These are phyloP conservation scores for Naganishia sp. DNA, from an alignment of 1,284 basidiomycete species.

Conservation along the genomic window DNA sequence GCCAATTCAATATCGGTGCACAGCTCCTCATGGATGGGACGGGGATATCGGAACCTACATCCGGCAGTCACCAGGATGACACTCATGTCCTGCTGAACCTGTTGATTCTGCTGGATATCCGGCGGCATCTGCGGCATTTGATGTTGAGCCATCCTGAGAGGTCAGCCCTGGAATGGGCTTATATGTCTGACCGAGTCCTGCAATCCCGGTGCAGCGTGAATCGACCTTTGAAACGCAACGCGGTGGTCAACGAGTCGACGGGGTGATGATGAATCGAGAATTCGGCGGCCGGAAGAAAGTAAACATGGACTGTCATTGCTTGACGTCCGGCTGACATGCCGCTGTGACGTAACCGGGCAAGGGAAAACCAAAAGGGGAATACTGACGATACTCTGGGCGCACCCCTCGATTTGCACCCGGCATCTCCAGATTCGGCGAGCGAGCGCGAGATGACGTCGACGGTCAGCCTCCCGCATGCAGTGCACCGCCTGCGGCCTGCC, in stretches of 20 bases:
- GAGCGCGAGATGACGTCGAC: conserved; percentile 4
- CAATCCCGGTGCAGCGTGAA: no score
- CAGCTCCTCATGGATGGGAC: neutral
- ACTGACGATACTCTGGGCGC: neutral
- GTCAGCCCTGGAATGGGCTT: neutral
- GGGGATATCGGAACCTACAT: conserved; percentile 43
- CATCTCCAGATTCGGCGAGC: neutral
- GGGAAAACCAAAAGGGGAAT: neutral
- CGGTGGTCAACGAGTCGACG: neutral
- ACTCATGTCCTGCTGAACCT: conserved; percentile 49
- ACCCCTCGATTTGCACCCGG: neutral
- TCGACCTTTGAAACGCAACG: neutral
- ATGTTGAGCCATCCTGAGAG: neutral
- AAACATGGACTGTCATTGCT: neutral
- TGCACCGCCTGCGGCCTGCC: no score
- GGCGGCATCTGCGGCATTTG: conserved; percentile 14
- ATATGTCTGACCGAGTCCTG: neutral
- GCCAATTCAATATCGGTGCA: neutral
- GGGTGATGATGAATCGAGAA: conserved; percentile 7
- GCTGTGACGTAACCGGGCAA: neutral
- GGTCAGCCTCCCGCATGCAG: neutral
- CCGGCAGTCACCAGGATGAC: conserved; percentile 61
- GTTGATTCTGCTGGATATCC: conserved; percentile 19
- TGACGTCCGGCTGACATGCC: neutral
- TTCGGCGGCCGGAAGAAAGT: neutral